A percentile compares a stretch with the other conserved stretches of the same genome.
Evolutionary conservation across 495 filamentous ascomycete genomes (phyloP).

Genomic region (Aspergillus panamensis): DNA sequence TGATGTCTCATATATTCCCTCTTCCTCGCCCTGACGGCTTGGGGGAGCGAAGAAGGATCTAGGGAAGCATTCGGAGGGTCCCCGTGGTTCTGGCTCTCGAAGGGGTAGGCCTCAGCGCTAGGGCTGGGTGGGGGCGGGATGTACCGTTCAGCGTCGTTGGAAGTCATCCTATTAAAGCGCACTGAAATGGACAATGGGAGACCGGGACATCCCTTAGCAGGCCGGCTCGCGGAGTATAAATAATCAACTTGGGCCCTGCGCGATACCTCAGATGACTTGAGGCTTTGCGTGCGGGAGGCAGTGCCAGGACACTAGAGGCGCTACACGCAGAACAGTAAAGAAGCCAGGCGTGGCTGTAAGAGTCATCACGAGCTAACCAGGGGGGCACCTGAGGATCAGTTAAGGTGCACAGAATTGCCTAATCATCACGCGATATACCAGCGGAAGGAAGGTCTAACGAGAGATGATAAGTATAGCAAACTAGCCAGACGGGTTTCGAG

Average conservation of each 20-base stretch:
- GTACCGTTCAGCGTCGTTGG: constrained; percentile 11
- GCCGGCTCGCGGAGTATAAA: constrained; percentile 3
- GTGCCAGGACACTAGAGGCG: constrained; percentile 8
- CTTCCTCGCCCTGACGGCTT: constrained; percentile 65
- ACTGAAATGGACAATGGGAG: background rate
- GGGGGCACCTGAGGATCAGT: constrained; percentile 4
- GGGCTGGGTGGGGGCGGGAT: constrained; percentile 1
- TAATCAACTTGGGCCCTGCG: background rate
- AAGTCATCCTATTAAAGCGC: constrained; percentile 18
- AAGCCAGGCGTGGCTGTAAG: constrained; percentile 6
- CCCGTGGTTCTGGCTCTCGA: constrained; percentile 24
- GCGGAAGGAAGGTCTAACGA: constrained; percentile 12
- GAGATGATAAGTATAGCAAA: constrained; percentile 3
- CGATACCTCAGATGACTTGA: constrained; percentile 1
- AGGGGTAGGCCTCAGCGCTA: constrained; percentile 18
- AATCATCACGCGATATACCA: constrained; percentile 21
- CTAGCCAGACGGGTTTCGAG: background rate
- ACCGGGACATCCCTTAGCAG: background rate
- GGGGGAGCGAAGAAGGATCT: constrained; percentile 48
- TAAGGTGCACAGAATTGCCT: constrained; percentile 4
- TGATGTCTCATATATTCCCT: constrained; percentile 71
- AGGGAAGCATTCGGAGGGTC: constrained; percentile 20
- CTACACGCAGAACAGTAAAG: background rate
- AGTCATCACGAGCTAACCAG: constrained; percentile 17
- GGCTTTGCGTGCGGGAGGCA: background rate